These are phyloP conservation scores for Fusarium musae DNA, from an alignment of 2,329 filamentous ascomycete genomes.

Conservation along the genomic window DNA sequence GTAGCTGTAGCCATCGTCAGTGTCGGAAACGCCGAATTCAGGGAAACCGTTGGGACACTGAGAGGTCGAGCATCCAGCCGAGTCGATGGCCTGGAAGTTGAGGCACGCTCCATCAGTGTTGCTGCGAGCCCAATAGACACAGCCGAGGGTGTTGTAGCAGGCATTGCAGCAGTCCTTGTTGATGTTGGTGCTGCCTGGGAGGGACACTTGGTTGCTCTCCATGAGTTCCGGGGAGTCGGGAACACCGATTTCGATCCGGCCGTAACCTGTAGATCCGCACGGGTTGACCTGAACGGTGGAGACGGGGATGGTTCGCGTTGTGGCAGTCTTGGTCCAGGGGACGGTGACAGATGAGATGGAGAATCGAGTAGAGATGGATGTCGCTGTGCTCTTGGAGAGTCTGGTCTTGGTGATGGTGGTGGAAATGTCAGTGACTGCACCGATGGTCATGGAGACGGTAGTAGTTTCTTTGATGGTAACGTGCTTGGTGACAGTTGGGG, in stretches of 20 bases:
- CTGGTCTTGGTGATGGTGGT: not conserved
- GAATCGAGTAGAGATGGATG: not conserved
- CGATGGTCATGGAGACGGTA: not conserved
- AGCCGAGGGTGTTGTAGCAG: not conserved
- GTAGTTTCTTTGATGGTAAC: not conserved
- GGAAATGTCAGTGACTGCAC: not conserved
- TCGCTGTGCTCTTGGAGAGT: not conserved
- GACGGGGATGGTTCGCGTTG: not conserved
- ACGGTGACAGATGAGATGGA: not conserved
- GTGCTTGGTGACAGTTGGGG: not conserved
- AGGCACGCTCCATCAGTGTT: not conserved
- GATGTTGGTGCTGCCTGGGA: not conserved
- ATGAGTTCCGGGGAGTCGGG: not conserved
- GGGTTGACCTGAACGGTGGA: not conserved
- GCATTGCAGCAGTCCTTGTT: not conserved
- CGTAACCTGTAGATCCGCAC: not conserved
- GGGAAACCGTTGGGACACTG: not conserved
- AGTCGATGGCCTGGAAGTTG: not conserved
- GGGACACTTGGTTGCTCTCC: not conserved
- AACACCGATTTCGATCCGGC: not conserved
- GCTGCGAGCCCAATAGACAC: not conserved
- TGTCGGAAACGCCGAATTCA: not conserved
- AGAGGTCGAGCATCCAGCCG: not conserved
- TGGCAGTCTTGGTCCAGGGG: not conserved
- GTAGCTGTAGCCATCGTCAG: not conserved